Conservation (phyloP, 768 basidiomycete genomes). For the Russula vinacea region DNA sequence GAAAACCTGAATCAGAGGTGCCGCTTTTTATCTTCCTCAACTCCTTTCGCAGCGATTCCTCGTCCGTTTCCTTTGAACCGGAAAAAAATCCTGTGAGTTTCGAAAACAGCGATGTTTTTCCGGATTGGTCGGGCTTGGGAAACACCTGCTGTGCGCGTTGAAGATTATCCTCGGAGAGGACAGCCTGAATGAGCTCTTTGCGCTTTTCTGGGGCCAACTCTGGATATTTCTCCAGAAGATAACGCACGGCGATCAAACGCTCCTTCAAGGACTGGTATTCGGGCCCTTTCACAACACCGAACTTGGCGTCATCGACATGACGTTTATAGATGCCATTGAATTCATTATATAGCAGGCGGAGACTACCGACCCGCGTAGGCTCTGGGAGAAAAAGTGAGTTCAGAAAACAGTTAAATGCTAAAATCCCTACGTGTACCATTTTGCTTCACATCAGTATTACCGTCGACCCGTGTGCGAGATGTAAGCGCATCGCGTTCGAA, state of each 20-base stretch:
- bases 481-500: not conserved
- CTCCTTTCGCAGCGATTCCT: slow-evolving; percentile 9
- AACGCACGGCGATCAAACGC: not conserved
- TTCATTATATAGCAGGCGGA: not conserved
- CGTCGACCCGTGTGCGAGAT: not conserved
- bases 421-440: not conserved
- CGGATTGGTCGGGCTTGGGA: not conserved
- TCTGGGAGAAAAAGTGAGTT: not conserved
- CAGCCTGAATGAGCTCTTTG: slow-evolving; percentile 1
- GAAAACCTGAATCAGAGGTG: slow-evolving; percentile 17
- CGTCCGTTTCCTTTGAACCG: not conserved
- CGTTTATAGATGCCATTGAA: not conserved
- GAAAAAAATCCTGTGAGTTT: not conserved
- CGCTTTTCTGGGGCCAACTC: not conserved
- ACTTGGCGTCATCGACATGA: not conserved
- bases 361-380: not conserved
- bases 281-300: not conserved
- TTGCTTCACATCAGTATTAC: not conserved
- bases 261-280: slow-evolving; percentile 1
- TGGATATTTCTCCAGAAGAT: not conserved
- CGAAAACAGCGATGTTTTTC: no score
- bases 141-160: not conserved
- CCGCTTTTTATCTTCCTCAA: not conserved
- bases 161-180: slow-evolving; percentile 5
- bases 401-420: not conserved